Evolutionary conservation across 139 green algal species (phyloP).

Genomic region (Closterium sp.): DNA sequence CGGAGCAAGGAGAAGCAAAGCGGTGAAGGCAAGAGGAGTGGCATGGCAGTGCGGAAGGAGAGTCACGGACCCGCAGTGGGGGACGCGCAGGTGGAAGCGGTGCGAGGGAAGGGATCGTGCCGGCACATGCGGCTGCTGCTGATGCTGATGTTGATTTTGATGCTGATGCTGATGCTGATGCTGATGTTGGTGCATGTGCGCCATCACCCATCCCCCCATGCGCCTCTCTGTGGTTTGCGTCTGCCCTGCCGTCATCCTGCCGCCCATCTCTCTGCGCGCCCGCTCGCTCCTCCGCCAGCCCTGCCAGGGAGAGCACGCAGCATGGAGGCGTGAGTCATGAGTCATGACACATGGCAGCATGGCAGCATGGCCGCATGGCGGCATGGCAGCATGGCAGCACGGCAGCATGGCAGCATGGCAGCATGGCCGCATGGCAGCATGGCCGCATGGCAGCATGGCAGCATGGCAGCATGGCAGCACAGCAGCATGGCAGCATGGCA

Average conservation of each 20-base stretch:
- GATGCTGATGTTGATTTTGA: neutral
- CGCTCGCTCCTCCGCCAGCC: neutral
- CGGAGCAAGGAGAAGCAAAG: too few species aligned
- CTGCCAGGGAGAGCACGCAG: neutral
- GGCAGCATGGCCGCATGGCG: neutral
- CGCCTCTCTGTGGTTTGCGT: neutral
- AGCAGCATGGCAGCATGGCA: too few species aligned
- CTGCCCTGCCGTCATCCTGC: neutral
- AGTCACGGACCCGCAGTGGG: too few species aligned
- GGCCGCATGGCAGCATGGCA: neutral
- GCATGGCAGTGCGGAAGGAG: too few species aligned
- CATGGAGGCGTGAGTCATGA: too few species aligned
- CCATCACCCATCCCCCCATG: neutral
- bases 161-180: neutral
- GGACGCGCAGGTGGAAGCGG: too few species aligned
- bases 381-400: too few species aligned
- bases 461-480: neutral
- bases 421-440: too few species aligned
- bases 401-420: too few species aligned
- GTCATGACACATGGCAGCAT: neutral
- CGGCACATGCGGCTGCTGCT: neutral
- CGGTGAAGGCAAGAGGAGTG: too few species aligned
- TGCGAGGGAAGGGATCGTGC: too few species aligned
- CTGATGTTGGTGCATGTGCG: neutral
- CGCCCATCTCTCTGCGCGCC: too few species aligned